Percentiles rank a stretch among this genome's conserved stretches.
Evolutionary conservation across 192 early-diverging fungal genomes (phyloP).

Genomic region (Kappamyces sp.): DNA sequence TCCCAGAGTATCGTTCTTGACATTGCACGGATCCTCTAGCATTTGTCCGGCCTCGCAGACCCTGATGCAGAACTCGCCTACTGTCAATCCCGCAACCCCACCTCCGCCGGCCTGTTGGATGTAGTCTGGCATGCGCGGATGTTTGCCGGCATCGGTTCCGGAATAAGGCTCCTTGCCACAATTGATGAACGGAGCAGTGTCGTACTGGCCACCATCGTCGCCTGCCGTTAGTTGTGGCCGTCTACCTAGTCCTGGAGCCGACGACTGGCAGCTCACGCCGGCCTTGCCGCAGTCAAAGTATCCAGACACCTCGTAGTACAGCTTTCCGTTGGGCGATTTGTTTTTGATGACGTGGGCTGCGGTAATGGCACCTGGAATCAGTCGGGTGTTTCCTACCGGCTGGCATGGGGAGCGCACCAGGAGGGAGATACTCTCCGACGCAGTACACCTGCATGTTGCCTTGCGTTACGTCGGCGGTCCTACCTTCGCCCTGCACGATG

Average conservation of each 20-base stretch:
- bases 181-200: slow-evolving; percentile 17
- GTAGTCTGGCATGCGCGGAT: slow-evolving; percentile 9
- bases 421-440: slow-evolving; percentile 24
- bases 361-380: slow-evolving; percentile 14
- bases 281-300: slow-evolving; percentile 12
- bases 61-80: slow-evolving; percentile 8
- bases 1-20: slow-evolving; percentile 24
- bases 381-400: background rate
- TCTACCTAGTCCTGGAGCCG: background rate
- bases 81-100: background rate
- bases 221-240: slow-evolving; percentile 22
- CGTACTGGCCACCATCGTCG: slow-evolving; percentile 34
- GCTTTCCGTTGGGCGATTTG: background rate
- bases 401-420: slow-evolving; percentile 17
- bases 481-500: slow-evolving; percentile 24
- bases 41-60: slow-evolving; percentile 13
- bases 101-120: slow-evolving; percentile 4
- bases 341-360: slow-evolving; percentile 24
- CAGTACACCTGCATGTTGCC: slow-evolving; percentile 28
- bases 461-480: too few species aligned
- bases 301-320: slow-evolving; percentile 25
- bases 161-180: slow-evolving; percentile 36
- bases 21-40: slow-evolving; percentile 23
- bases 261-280: slow-evolving; percentile 18
- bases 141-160: slow-evolving; percentile 16